Conservation (phyloP, 2,329 filamentous ascomycete species). For the Colletotrichum cereale region DNA sequence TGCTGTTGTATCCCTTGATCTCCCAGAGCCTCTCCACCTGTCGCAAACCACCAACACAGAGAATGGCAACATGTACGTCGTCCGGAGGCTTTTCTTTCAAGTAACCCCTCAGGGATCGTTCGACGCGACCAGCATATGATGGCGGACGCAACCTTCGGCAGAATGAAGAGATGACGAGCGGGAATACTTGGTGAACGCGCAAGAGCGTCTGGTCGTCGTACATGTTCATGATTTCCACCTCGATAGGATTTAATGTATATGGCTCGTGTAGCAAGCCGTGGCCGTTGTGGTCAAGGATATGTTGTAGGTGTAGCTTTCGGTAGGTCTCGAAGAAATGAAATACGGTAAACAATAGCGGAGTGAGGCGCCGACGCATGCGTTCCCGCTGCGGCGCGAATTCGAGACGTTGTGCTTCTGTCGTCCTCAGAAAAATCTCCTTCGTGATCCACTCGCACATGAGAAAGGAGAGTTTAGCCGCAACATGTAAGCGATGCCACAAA, state of each 20-base stretch:
- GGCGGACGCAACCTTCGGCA: conserved; percentile 72
- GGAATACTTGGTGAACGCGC: conserved; percentile 74
- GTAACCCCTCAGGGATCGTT: conserved; percentile 73
- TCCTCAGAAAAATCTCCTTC: conserved; percentile 73
- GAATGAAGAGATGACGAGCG: conserved; percentile 73
- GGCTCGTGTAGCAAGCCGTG: conserved; percentile 64
- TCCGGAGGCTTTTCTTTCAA: conserved; percentile 72
- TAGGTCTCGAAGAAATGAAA: conserved; percentile 78
- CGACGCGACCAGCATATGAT: conserved; percentile 73
- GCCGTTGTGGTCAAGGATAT: conserved; percentile 64
- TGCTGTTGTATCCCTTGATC: conserved; percentile 73
- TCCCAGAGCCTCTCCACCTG: conserved; percentile 76
- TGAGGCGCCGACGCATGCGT: conserved; percentile 73
- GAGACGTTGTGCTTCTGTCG: conserved; percentile 64
- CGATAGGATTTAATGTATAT: conserved; percentile 73
- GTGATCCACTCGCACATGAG: conserved; percentile 75
- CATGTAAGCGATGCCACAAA: conserved; percentile 75
- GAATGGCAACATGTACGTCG: conserved; percentile 71
- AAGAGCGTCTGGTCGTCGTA: conserved; percentile 74
- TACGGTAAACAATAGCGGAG: conserved; percentile 73
- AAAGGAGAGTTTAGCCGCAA: conserved; percentile 71
- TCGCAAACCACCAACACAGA: conserved; percentile 71
- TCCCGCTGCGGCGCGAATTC: conserved; percentile 73
- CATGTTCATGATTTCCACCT: conserved; percentile 71
- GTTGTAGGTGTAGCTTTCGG: conserved; percentile 68